Base-by-base conservation (phyloP, 345 rosid genomes). In the Stellera chamaejasme region DNA sequence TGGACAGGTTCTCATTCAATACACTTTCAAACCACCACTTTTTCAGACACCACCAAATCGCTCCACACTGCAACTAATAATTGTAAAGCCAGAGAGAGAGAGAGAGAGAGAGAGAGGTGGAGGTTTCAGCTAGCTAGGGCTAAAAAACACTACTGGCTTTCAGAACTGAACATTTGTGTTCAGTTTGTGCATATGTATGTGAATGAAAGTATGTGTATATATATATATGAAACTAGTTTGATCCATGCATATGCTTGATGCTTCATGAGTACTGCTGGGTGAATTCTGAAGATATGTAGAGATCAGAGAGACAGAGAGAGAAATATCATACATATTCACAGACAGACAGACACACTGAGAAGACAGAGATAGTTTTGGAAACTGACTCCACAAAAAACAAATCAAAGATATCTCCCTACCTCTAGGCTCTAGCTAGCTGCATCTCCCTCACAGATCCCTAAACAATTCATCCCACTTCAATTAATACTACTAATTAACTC, bases 31-130 rank as follows among this genome's bases (percentile, higher is more conserved):
- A 69, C 74, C 81, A 54, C 67, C 76, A 69, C 78, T 76, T 81
- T 78, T 71, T 67, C 81, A 73, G 79, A 81, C 81, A 75, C 70
- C 55, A 81, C 71, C 81, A 59, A 67, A 73, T 78, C 81, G 64
- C 74, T 66, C 72, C 62, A 45, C 68, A 42, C 77, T 73, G 74
- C 68, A 62, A 63, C 81, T 81, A 71, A 67, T 78, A 64, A 75
- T 81, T 81, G 61, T 50, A 32, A 55, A 28, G n/a, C 27, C 39
- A 48, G 28, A 28, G 36, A 62, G 13, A 45, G 27, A 48, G 41
- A 32, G 27, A 53, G 27, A 43, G 27, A 10, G 45, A 66, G 27
- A 53, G 27, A 43, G 27, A 10, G 45, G 62, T 16, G 46, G 27
- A 41, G n/a, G 45, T 19, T 15, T 23, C 27, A 26, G 25, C 54